phyloP scores from a whole-genome alignment of 352 stramenopile genomes.

The Pythium chondricola region DNA sequence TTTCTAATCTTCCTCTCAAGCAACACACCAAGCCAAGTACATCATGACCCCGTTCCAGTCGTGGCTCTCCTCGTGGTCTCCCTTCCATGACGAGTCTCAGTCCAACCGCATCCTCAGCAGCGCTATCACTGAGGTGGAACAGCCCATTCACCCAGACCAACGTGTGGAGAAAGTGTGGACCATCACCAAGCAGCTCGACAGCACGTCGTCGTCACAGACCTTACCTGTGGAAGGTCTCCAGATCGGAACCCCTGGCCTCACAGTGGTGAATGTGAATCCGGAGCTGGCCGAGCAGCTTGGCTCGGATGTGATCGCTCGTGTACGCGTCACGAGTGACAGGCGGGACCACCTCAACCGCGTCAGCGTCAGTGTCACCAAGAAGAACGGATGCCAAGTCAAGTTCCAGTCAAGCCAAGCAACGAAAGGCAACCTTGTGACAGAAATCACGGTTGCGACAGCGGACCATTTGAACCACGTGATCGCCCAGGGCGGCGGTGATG shows the following conservation, averaged over 20 bases:
- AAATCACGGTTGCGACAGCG: not conserved
- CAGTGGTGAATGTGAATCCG: conserved; percentile 1
- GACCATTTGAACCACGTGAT: not conserved
- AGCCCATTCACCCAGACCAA: conserved; percentile 1
- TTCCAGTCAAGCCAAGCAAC: not conserved
- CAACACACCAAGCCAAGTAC: too few species aligned
- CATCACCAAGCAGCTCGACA: not conserved
- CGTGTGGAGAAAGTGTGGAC: conserved; percentile 4
- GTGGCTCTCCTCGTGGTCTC: too few species aligned
- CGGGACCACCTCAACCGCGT: not conserved
- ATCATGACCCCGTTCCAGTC: too few species aligned
- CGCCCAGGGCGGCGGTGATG: not conserved
- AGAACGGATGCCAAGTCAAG: not conserved
- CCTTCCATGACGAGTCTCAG: too few species aligned
- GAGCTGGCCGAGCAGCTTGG: not conserved
- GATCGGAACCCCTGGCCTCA: not conserved
- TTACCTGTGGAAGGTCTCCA: not conserved
- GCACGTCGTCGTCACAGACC: too few species aligned
- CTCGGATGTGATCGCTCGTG: not conserved
- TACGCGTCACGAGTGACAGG: conserved; percentile 4
- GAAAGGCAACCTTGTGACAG: conserved; percentile 6
- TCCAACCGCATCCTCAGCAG: too few species aligned
- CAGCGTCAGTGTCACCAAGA: not conserved
- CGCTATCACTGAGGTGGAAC: not conserved
- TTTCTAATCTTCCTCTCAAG: too few species aligned